Base-by-base conservation (phyloP, 352 stramenopile genomes). In the Globisporangium perplexum region DNA sequence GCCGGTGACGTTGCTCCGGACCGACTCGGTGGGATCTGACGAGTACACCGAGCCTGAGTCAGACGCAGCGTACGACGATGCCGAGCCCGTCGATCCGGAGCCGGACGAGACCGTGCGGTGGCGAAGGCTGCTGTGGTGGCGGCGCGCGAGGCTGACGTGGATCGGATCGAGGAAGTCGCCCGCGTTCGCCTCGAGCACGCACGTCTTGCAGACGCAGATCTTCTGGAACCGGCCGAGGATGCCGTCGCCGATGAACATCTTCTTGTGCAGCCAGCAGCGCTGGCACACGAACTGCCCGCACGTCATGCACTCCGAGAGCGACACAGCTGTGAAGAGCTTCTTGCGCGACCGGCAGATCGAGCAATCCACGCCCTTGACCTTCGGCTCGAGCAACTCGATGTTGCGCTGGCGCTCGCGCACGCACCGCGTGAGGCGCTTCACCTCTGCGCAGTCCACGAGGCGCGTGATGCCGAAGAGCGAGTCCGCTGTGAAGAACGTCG, bases 401-500 rank as follows among this genome's bases (percentile, higher is more conserved):
- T 67, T 69, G 33, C 60, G 63, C 18, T 69, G 72, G 12, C 71
- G 68, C 4, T 66, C 57, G 8, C 65, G 62, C 4, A 78, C 62
- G 68, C 83, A 80, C 35, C 73, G 64, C 1, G 77, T 86, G 28
- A 88, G 63, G 2, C 72, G 65, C 43, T 78, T 80, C 35, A 73
- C 66, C 38, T 88, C 72, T 8, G 72, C 77, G 47, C 80, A 59
- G 3, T 81, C 77, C 7, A 82, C 64, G 3, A 80, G 49, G 18
- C 66, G 60, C 8, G 70, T 69, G 28, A 85, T 66, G 18, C 65
- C 63, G 45, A 88, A 70, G 35, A 84, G 54, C 41, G 63, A 61
- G 24, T 83, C 71, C 7, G 66, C 48, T 4, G 66, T 60, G 44
- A 84, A 71, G 53, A 71, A 69, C 38, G 74, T 65, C 20, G 59